phyloP scores from a whole-genome alignment of 768 basidiomycete species.

The Mycena sanguinolenta region DNA sequence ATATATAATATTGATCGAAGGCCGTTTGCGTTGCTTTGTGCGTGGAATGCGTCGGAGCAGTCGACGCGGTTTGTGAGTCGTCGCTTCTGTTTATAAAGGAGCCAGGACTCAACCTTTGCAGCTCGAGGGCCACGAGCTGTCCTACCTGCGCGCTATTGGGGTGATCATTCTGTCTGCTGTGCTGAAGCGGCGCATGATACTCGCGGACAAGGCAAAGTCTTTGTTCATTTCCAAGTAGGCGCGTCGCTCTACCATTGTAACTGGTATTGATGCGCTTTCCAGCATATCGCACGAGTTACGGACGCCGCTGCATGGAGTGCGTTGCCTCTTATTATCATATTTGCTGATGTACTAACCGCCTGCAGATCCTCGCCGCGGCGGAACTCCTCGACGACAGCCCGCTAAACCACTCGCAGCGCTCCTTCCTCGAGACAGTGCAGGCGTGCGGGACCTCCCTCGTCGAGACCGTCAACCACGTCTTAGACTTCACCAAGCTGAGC shows the following conservation, averaged over 20 bases:
- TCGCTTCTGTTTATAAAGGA: not conserved
- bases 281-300: constrained; percentile 93
- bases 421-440: constrained; percentile 93
- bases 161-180: constrained; percentile 96
- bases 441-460: constrained; percentile 96
- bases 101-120: constrained; percentile 44
- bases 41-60: constrained; percentile 88
- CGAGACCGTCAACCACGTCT: constrained; percentile 96
- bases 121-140: constrained; percentile 91
- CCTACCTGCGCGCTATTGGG: constrained; percentile 92
- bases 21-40: constrained; percentile 91
- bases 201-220: constrained; percentile 95
- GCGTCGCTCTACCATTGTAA: not conserved
- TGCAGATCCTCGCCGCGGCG: constrained; percentile 88
- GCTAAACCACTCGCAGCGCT: constrained; percentile 84
- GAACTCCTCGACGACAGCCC: constrained; percentile 89
- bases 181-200: constrained; percentile 90
- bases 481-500: constrained; percentile 96
- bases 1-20: constrained; percentile 94
- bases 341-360: constrained; percentile 2
- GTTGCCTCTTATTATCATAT: constrained; percentile 39
- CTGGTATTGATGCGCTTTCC: constrained; percentile 9
- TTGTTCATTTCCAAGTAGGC: constrained; percentile 91
- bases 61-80: constrained; percentile 81
- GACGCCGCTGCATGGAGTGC: constrained; percentile 91